Percentiles rank a stretch among this genome's conserved stretches.
These are phyloP conservation scores for Ogataea populi-albae DNA, from an alignment of 805 yeast species.

Conservation along the genomic window DNA sequence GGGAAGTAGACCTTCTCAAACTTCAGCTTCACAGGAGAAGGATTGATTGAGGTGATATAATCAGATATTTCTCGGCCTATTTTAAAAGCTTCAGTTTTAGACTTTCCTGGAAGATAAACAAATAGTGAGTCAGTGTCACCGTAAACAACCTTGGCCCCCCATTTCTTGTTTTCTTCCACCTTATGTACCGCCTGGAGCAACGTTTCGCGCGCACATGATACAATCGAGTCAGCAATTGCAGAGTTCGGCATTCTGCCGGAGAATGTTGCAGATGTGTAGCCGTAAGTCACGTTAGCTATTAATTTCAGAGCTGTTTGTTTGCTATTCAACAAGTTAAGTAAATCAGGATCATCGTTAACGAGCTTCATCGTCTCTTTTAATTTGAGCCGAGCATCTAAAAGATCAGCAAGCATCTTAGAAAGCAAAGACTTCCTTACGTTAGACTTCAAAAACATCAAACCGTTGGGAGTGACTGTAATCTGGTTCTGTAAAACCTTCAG, in stretches of 20 bases:
- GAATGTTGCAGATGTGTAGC: conserved; percentile 90
- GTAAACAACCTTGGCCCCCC: conserved; percentile 92
- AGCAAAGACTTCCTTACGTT: conserved; percentile 66
- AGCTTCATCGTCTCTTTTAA: conserved; percentile 71
- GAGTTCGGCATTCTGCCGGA: conserved; percentile 98
- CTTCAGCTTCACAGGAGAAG: conserved; percentile 78
- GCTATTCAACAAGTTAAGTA: conserved; percentile 60
- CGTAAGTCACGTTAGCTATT: conserved; percentile 94
- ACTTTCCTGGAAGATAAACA: conserved; percentile 83
- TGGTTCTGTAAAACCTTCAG: conserved; percentile 51
- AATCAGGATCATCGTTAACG: conserved; percentile 44
- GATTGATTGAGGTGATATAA: conserved; percentile 60
- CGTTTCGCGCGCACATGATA: conserved; percentile 85
- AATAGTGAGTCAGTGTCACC: conserved; percentile 96
- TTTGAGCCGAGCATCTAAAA: conserved; percentile 75
- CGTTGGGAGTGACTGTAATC: conserved; percentile 80
- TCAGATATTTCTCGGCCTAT: conserved; percentile 71
- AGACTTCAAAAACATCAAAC: conserved; percentile 69
- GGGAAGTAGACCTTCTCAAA: conserved; percentile 94
- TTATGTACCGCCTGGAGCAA: conserved; percentile 63
- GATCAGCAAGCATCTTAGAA: conserved; percentile 81
- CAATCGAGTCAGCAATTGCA: conserved; percentile 93
- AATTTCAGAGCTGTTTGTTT: conserved; percentile 85
- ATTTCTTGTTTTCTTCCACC: conserved; percentile 56
- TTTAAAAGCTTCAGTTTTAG: conserved; percentile 71